These are phyloP conservation scores for Primulina huaijiensis DNA, from an alignment of 257 asterid genomes.

Conservation along the genomic window DNA sequence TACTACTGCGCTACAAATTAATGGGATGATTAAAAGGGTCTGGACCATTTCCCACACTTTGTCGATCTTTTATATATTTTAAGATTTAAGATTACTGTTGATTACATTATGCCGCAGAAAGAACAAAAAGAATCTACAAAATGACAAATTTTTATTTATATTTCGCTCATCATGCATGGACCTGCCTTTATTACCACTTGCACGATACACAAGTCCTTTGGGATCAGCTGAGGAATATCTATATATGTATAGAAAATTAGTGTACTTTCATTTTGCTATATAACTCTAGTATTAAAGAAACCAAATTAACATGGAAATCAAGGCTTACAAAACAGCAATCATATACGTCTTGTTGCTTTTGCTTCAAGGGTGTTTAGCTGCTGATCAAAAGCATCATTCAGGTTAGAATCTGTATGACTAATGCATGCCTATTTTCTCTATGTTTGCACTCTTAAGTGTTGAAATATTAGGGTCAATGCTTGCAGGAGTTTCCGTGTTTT, in stretches of 20 bases:
- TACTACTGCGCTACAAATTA: no score
- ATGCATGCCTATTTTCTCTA: not conserved
- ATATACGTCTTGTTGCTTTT: constrained; percentile 12
- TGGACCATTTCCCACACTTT: no score
- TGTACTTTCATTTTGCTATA: not conserved
- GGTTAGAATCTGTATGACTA: not conserved
- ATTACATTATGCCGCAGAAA: not conserved
- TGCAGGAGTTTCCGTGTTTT: not conserved
- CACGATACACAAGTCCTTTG: no score
- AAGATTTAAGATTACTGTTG: not conserved
- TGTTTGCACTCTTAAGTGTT: not conserved
- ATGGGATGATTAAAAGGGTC: no score
- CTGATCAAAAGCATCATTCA: not conserved
- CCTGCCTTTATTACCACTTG: not conserved
- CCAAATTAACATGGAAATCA: not conserved
- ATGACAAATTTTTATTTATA: not conserved
- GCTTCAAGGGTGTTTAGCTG: constrained; percentile 4
- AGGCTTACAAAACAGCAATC: constrained; percentile 6
- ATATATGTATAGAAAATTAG: not conserved
- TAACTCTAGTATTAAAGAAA: no score
- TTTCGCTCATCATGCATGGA: not conserved
- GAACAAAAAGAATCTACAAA: constrained; percentile 5
- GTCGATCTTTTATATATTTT: no score
- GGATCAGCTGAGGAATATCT: no score
- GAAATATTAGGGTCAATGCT: not conserved